Percentiles rank a stretch among this genome's conserved stretches.
These are phyloP conservation scores for Streptanthus diversifolius DNA, from an alignment of 345 rosid genomes.

Conservation along the genomic window DNA sequence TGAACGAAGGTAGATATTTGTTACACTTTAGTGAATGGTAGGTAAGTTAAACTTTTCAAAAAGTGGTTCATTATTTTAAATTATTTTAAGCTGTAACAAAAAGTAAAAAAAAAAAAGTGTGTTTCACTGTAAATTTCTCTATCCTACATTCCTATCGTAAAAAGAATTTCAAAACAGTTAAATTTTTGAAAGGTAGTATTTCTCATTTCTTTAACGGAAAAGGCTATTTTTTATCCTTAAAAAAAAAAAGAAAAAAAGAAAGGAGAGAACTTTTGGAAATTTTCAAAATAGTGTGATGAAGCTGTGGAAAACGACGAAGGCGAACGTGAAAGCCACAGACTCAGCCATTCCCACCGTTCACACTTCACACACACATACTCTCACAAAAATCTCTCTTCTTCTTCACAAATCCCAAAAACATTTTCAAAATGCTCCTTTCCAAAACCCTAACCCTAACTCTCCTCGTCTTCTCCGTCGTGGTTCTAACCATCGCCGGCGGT, in stretches of 20 bases:
- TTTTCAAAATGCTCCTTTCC: not conserved
- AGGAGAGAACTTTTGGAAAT: not conserved
- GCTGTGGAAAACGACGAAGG: constrained; percentile 12
- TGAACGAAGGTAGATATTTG: too few species aligned
- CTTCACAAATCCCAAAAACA: not conserved
- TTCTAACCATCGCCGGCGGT: not conserved
- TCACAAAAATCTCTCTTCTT: not conserved
- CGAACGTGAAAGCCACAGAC: constrained; percentile 28
- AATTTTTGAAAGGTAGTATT: not conserved
- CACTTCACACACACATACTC: not conserved
- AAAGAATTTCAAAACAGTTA: not conserved
- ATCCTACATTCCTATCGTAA: too few species aligned
- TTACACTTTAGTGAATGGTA: too few species aligned
- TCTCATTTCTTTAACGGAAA: not conserved
- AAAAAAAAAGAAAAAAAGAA: not conserved
- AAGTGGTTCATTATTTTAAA: too few species aligned
- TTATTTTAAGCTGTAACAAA: too few species aligned
- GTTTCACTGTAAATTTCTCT: too few species aligned
- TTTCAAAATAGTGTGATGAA: constrained; percentile 8
- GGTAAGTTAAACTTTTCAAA: too few species aligned
- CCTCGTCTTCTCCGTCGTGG: constrained; percentile 4
- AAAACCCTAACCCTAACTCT: constrained; percentile 30
- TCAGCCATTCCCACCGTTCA: not conserved
- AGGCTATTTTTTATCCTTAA: not conserved
- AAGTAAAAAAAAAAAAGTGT: too few species aligned